phyloP scores from a whole-genome alignment of 768 basidiomycete genomes.

The Polyporus arcularius region DNA sequence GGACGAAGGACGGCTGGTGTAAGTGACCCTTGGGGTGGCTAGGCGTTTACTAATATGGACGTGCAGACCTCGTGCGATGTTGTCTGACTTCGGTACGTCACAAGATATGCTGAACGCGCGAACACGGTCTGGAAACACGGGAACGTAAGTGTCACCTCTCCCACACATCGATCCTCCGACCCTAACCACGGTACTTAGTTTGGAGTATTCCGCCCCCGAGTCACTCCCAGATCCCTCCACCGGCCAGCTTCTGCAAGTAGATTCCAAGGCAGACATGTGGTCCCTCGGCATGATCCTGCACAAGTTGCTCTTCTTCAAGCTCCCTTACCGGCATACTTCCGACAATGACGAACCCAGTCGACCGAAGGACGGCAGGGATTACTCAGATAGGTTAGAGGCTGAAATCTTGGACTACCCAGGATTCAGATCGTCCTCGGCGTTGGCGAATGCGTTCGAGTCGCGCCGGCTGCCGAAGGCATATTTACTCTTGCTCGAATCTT shows the following conservation, averaged over 20 bases:
- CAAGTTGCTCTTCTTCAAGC: conserved; percentile 87
- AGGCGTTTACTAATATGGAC: not conserved
- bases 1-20: conserved; percentile 87
- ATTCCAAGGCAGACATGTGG: conserved; percentile 96
- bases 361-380: conserved; percentile 52
- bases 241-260: conserved; percentile 67
- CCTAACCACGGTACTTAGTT: conserved; percentile 36
- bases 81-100: conserved; percentile 95
- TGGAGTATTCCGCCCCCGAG: conserved; percentile 91
- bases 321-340: conserved; percentile 80
- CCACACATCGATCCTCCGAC: not conserved
- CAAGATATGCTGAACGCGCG: conserved; percentile 82
- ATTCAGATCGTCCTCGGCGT: conserved; percentile 54
- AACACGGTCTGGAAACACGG: conserved; percentile 87
- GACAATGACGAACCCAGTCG: conserved; percentile 47
- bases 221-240: conserved; percentile 70
- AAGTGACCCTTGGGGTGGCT: conserved; percentile 27
- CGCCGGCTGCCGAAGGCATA: conserved; percentile 74
- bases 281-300: conserved; percentile 95
- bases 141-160: conserved; percentile 63
- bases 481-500: conserved; percentile 69
- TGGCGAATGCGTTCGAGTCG: conserved; percentile 61
- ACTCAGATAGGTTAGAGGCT: conserved; percentile 66
- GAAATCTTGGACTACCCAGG: conserved; percentile 79
- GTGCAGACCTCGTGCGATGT: conserved; percentile 84